Conservation (phyloP, 2,329 filamentous ascomycete species). For the Talaromyces sp. region DNA sequence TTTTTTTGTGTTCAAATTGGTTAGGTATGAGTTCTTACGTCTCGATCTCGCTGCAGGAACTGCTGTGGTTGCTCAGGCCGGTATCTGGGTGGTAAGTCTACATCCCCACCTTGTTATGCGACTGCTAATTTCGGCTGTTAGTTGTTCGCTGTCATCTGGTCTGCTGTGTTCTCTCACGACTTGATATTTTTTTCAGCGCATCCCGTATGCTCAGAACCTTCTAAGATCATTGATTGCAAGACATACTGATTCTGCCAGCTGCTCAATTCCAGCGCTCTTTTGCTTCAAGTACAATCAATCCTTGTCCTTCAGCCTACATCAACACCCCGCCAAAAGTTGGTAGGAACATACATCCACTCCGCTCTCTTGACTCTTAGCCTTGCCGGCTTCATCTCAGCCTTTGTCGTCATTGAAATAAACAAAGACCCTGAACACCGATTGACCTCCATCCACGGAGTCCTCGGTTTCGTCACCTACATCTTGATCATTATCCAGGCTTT, state of each 20-base stretch:
- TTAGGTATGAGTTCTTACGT: neutral
- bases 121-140: slow-evolving; percentile 26
- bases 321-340: slow-evolving; percentile 67
- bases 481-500: slow-evolving; percentile 68
- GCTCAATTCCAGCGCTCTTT: slow-evolving; percentile 61
- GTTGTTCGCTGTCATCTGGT: slow-evolving; percentile 74
- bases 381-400: slow-evolving; percentile 38
- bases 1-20: slow-evolving; percentile 3
- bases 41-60: slow-evolving; percentile 58
- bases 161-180: slow-evolving; percentile 64
- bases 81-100: slow-evolving; percentile 62
- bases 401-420: slow-evolving; percentile 61
- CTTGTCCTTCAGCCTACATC: slow-evolving; percentile 85
- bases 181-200: slow-evolving; percentile 85
- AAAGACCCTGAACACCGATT: slow-evolving; percentile 67
- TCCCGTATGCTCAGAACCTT: slow-evolving; percentile 60
- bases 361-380: slow-evolving; percentile 59
- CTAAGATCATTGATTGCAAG: neutral
- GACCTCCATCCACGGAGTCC: slow-evolving; percentile 72
- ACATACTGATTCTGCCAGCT: slow-evolving; percentile 33
- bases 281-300: slow-evolving; percentile 74
- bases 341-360: slow-evolving; percentile 64
- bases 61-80: slow-evolving; percentile 73
- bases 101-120: neutral
- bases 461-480: slow-evolving; percentile 74